These are phyloP conservation scores for Aspergillus luchuensis DNA, from an alignment of 2,329 filamentous ascomycete species.

Conservation along the genomic window DNA sequence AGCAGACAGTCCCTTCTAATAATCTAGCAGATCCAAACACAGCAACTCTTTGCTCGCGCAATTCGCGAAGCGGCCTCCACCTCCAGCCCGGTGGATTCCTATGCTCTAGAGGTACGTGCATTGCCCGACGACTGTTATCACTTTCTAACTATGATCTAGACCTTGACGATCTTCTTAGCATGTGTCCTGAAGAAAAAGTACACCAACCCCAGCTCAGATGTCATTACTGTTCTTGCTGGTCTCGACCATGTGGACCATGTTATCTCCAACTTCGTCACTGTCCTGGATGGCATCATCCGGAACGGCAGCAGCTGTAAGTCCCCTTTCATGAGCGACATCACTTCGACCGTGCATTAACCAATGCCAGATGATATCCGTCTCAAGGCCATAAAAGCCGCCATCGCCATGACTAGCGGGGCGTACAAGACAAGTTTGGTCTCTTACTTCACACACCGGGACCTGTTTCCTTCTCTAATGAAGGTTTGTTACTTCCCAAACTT, in stretches of 20 bases:
- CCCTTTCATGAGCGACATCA: background rate
- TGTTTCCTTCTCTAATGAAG: slow-evolving; percentile 95
- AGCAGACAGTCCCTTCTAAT: slow-evolving; percentile 18
- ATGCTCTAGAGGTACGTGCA: slow-evolving; percentile 76
- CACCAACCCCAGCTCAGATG: slow-evolving; percentile 91
- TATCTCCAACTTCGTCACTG: slow-evolving; percentile 84
- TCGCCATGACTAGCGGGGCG: slow-evolving; percentile 86
- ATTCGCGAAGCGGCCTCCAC: slow-evolving; percentile 67
- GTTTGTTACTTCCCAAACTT: slow-evolving; percentile 49
- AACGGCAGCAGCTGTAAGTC: slow-evolving; percentile 69
- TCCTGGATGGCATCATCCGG: slow-evolving; percentile 79
- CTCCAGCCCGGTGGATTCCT: slow-evolving; percentile 65
- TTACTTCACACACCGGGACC: slow-evolving; percentile 90
- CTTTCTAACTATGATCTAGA: slow-evolving; percentile 59
- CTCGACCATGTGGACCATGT: slow-evolving; percentile 83
- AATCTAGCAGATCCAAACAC: slow-evolving; percentile 60
- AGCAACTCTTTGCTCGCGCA: slow-evolving; percentile 75
- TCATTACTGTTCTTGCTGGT: slow-evolving; percentile 86
- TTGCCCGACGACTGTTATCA: slow-evolving; percentile 32
- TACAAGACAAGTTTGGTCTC: slow-evolving; percentile 93
- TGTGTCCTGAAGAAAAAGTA: slow-evolving; percentile 85
- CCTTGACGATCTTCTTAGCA: slow-evolving; percentile 82
- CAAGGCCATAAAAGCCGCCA: slow-evolving; percentile 77
- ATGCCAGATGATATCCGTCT: slow-evolving; percentile 69
- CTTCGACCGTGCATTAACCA: slow-evolving; percentile 7